Conservation (phyloP, 2,329 filamentous ascomycete genomes). For the Ambrosiella xylebori region DNA sequence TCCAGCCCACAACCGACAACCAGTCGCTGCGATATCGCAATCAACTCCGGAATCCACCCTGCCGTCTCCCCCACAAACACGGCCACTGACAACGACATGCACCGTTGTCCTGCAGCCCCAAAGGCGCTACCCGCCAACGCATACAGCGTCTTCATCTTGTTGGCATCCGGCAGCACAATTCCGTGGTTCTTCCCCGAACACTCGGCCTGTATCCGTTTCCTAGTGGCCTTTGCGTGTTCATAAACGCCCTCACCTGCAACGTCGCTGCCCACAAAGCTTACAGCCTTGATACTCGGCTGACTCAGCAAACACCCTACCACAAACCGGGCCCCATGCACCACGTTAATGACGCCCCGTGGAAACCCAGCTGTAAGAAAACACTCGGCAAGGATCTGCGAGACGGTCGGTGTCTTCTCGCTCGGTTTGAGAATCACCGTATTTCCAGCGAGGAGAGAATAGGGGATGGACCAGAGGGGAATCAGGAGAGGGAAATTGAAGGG, state of each 20-base stretch:
- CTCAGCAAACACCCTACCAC: slow-evolving; percentile 47
- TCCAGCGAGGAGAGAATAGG: slow-evolving; percentile 30
- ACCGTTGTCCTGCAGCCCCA: slow-evolving; percentile 39
- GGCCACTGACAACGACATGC: slow-evolving; percentile 41
- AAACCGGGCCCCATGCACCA: slow-evolving; percentile 45
- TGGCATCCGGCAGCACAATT: slow-evolving; percentile 47
- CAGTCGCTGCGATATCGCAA: slow-evolving; percentile 40
- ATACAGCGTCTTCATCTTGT: slow-evolving; percentile 45
- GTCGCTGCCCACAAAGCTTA: slow-evolving; percentile 63
- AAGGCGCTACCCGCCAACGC: slow-evolving; percentile 28
- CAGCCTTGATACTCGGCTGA: slow-evolving; percentile 52
- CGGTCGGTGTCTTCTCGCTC: slow-evolving; percentile 35
- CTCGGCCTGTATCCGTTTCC: slow-evolving; percentile 51
- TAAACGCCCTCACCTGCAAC: slow-evolving; percentile 55
- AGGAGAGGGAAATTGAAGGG: slow-evolving; percentile 37
- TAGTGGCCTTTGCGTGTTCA: slow-evolving; percentile 46
- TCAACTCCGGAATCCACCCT: slow-evolving; percentile 43
- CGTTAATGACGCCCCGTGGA: slow-evolving; percentile 56
- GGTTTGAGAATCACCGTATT: slow-evolving; percentile 35
- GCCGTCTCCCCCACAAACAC: slow-evolving; percentile 44
- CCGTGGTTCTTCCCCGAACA: slow-evolving; percentile 50
- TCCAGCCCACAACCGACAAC: slow-evolving; percentile 15
- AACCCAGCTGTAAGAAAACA: slow-evolving; percentile 58
- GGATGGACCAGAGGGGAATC: slow-evolving; percentile 30
- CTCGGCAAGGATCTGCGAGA: slow-evolving; percentile 23